Evolutionary conservation across 2,329 filamentous ascomycete species (phyloP).

Genomic region (Herpotrichia juniperi): DNA sequence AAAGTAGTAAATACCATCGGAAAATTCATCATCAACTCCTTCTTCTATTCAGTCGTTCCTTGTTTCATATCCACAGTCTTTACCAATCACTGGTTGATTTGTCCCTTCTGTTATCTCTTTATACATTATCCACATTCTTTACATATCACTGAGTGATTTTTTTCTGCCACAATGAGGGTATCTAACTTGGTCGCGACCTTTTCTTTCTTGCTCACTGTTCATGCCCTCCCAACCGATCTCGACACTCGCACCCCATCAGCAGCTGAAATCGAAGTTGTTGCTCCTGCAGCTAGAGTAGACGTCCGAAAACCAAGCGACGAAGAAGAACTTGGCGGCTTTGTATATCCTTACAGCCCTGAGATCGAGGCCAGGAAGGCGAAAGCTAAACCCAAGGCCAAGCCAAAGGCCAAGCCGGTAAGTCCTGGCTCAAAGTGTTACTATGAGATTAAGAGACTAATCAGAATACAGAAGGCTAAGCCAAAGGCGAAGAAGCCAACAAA

Average conservation of each 20-base stretch:
- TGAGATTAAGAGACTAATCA: too few relatives aligned
- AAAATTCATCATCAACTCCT: neutral
- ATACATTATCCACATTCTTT: neutral
- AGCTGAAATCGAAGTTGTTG: neutral
- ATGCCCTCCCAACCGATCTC: conserved; percentile 1
- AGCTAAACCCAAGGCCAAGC: neutral
- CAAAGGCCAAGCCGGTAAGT: neutral
- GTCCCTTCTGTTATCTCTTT: neutral
- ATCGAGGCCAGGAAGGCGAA: neutral
- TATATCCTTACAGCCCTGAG: neutral
- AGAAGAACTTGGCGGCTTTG: neutral
- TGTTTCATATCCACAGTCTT: neutral
- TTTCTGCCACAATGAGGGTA: neutral
- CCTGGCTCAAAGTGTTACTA: too few relatives aligned
- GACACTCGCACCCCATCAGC: neutral
- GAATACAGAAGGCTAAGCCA: neutral
- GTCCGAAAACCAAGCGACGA: neutral
- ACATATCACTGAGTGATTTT: neutral
- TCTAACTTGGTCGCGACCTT: neutral
- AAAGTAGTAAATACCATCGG: neutral
- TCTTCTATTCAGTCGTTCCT: neutral
- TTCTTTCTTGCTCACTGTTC: neutral
- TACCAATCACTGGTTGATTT: conserved; percentile 5
- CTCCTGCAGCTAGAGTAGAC: neutral
- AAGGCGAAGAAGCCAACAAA: neutral